These are phyloP conservation scores for Lachnellula occidentalis DNA, from an alignment of 2,329 filamentous ascomycete genomes.

Conservation along the genomic window DNA sequence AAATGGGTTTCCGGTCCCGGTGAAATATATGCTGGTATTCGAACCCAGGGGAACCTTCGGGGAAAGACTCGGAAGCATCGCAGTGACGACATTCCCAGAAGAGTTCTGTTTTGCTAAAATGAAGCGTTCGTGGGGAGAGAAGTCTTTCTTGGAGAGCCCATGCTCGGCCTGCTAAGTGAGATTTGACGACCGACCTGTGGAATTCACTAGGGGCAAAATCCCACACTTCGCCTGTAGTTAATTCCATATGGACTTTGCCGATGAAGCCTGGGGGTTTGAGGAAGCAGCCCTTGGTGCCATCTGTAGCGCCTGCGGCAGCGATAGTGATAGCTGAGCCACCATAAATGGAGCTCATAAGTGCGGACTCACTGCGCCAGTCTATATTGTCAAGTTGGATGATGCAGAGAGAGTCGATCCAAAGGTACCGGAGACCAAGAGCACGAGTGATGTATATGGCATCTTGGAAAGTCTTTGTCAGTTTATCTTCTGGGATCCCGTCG, in stretches of 20 bases:
- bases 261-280: background rate
- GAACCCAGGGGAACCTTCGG: constrained; percentile 1
- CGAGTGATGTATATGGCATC: constrained; percentile 12
- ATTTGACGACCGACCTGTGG: background rate
- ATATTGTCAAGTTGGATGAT: constrained; percentile 11
- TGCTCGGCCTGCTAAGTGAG: constrained; percentile 8
- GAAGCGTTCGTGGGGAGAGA: constrained; percentile 13
- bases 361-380: constrained; percentile 16
- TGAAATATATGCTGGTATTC: background rate
- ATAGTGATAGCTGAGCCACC: constrained; percentile 10
- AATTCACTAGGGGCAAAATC: background rate
- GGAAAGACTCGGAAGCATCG: constrained; percentile 7
- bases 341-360: constrained; percentile 11
- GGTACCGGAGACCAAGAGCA: constrained; percentile 11
- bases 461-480: constrained; percentile 13
- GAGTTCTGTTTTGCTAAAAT: constrained; percentile 13
- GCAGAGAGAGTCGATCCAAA: constrained; percentile 21
- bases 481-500: constrained; percentile 1
- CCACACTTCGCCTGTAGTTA: background rate
- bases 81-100: constrained; percentile 18
- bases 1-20: constrained; percentile 1
- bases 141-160: constrained; percentile 18
- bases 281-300: constrained; percentile 11
- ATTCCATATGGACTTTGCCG: background rate
- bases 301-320: constrained; percentile 7